Evolutionary conservation across 2,329 filamentous ascomycete genomes (phyloP), one percentile per base, ranked within the genome.

Genomic region (Colletotrichum tropicicola): DNA sequence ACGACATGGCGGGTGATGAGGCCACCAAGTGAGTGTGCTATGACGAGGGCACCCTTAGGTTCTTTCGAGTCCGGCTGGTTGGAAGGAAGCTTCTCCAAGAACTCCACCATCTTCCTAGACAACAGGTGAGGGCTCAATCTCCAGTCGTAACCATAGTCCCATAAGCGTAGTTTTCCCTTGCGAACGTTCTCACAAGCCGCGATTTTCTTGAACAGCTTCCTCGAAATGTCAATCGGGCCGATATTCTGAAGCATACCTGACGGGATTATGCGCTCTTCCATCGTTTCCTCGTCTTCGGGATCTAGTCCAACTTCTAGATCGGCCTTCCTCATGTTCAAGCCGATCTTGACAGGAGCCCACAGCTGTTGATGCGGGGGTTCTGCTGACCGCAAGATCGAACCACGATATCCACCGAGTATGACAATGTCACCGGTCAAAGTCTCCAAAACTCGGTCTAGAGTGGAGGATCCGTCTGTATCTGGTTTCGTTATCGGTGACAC

Each of bases 131-230:
- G 95, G 68, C 92, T 96, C 39, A 98, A 81, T 15, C 95, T 87
- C 95, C 95, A 98, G 78, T 98, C 95, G 72, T 97, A 98, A 17
- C 94, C 94, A 73, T 95, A 98, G 71, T 98, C 91, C 82, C 94
- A 94, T 1, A 97, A 86, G 48, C 93, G 85, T 6, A 98, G 80
- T 67, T 86, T 90, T 7, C 92, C 93, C 4, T 81, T 84, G 55
- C 87, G 85, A 2, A 87, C 89, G 71, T 97, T 97, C 12, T 93
- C 89, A 69, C 88, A 92, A 30, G 90, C 89, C 52, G 88, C 85
- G 19, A 97, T 77, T 59, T 91, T 89, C 73, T 92, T 94, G 77
- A 98, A 89, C 1, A 98, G 81, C 39, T 93, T 88, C 62, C 89
- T 90, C 5, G 92, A 93, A 62, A 98, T 94, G 75, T 98, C 95